phyloP scores from a whole-genome alignment of 2,329 filamentous ascomycete species.

The Ciborinia camelliae region DNA sequence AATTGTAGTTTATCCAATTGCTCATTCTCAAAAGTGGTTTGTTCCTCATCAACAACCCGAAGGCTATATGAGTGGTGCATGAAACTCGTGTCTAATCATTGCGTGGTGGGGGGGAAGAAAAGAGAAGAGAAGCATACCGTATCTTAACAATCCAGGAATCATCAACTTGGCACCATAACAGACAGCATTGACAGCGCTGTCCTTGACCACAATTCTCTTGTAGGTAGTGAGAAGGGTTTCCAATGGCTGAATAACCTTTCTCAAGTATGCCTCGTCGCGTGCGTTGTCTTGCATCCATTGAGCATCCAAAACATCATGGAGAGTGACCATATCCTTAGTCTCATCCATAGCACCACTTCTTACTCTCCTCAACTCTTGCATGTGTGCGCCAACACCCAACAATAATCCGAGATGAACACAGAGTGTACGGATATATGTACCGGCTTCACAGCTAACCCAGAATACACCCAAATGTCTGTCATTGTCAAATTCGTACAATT shows the following conservation, averaged over 20 bases:
- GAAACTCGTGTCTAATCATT: constrained; percentile 90
- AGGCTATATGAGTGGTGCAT: constrained; percentile 99
- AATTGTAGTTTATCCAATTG: not conserved
- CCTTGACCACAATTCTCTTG: constrained; percentile 97
- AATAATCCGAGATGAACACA: constrained; percentile 85
- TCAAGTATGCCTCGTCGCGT: constrained; percentile 87
- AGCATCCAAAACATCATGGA: constrained; percentile 93
- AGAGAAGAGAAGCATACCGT: constrained; percentile 55
- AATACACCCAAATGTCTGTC: constrained; percentile 96
- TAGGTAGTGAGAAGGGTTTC: constrained; percentile 90
- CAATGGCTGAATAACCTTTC: constrained; percentile 85
- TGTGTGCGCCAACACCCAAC: constrained; percentile 84
- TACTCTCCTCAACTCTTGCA: constrained; percentile 96
- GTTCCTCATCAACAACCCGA: constrained; percentile 86
- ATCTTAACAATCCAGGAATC: constrained; percentile 92
- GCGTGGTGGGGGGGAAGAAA: constrained; percentile 35
- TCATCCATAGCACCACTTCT: constrained; percentile 94
- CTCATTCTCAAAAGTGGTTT: constrained; percentile 19
- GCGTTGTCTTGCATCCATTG: constrained; percentile 97
- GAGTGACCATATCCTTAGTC: constrained; percentile 80
- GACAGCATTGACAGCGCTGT: constrained; percentile 91
- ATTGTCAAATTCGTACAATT: constrained; percentile 96
- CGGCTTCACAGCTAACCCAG: constrained; percentile 98
- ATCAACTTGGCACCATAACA: constrained; percentile 99
- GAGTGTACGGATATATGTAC: constrained; percentile 97